phyloP scores from a whole-genome alignment of 305 asterid species.

The Euphrasia arctica region DNA sequence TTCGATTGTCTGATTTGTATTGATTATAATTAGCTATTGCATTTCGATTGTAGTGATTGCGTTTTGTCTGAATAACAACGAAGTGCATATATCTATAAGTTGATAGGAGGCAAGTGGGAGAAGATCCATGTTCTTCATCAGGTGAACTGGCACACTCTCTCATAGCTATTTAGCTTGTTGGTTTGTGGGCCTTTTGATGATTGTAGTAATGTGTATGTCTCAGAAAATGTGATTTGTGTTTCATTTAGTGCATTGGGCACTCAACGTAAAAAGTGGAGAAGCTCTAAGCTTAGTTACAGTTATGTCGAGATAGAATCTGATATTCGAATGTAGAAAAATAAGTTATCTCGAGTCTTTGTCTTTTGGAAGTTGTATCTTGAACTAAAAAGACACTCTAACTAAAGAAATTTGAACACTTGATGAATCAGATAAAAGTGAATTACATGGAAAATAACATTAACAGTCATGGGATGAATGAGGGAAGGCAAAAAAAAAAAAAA shows the following conservation, averaged over 20 bases:
- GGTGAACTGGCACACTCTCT: constrained; percentile 38
- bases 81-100: constrained; percentile 83
- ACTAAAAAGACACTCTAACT: no score
- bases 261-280: constrained; percentile 22
- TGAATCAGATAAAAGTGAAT: neutral
- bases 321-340: neutral
- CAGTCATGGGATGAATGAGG: neutral
- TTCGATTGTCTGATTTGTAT: constrained; percentile 14
- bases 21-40: constrained; percentile 17
- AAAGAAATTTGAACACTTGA: neutral
- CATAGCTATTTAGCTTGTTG: constrained; percentile 5
- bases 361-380: neutral
- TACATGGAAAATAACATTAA: neutral
- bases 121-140: constrained; percentile 91
- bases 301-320: constrained; percentile 7
- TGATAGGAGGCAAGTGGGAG: constrained; percentile 90
- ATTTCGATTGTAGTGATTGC: constrained; percentile 68
- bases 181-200: neutral
- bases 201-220: neutral
- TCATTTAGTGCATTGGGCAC: constrained; percentile 13
- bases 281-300: constrained; percentile 11
- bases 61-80: constrained; percentile 84
- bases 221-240: constrained; percentile 6
- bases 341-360: neutral
- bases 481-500: neutral